Conservation (phyloP, 2,329 filamentous ascomycete genomes). For the Aspergillus sclerotialis region DNA sequence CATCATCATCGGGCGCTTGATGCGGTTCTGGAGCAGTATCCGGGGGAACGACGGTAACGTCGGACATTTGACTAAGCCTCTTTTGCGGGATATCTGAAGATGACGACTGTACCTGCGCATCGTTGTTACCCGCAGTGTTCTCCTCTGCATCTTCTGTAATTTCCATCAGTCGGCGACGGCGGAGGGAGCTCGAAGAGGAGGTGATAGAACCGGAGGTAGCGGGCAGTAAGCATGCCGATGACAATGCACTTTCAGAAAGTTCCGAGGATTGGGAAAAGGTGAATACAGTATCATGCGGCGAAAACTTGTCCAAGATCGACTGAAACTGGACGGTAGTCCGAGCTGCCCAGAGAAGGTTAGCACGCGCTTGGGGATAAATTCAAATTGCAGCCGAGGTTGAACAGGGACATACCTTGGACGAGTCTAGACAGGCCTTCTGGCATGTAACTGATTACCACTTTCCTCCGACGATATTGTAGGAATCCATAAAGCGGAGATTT, state of each 20-base stretch:
- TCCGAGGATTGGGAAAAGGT: slow-evolving; percentile 68
- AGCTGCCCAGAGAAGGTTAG: slow-evolving; percentile 52
- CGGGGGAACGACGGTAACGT: slow-evolving; percentile 28
- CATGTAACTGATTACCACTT: slow-evolving; percentile 86
- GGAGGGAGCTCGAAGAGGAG: slow-evolving; percentile 74
- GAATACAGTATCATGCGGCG: slow-evolving; percentile 80
- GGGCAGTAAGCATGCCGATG: slow-evolving; percentile 81
- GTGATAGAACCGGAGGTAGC: slow-evolving; percentile 79
- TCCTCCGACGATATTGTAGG: slow-evolving; percentile 79
- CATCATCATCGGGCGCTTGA: slow-evolving; percentile 11
- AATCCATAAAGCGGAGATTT: slow-evolving; percentile 87
- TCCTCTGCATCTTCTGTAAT: slow-evolving; percentile 93
- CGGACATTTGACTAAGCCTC: slow-evolving; percentile 25
- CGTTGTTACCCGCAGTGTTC: slow-evolving; percentile 55
- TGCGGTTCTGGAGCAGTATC: slow-evolving; percentile 11
- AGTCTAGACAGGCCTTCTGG: slow-evolving; percentile 86
- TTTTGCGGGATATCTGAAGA: slow-evolving; percentile 14
- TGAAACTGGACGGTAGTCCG: slow-evolving; percentile 68
- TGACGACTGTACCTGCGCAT: slow-evolving; percentile 17
- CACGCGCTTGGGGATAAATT: too few relatives aligned
- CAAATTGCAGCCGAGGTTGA: slow-evolving; percentile 5
- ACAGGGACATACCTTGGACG: slow-evolving; percentile 66
- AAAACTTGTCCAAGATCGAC: slow-evolving; percentile 59
- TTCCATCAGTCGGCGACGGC: slow-evolving; percentile 72
- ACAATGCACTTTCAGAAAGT: slow-evolving; percentile 79